These are phyloP conservation scores for Colletotrichum shisoi DNA, from an alignment of 2,329 filamentous ascomycete species.

Conservation along the genomic window DNA sequence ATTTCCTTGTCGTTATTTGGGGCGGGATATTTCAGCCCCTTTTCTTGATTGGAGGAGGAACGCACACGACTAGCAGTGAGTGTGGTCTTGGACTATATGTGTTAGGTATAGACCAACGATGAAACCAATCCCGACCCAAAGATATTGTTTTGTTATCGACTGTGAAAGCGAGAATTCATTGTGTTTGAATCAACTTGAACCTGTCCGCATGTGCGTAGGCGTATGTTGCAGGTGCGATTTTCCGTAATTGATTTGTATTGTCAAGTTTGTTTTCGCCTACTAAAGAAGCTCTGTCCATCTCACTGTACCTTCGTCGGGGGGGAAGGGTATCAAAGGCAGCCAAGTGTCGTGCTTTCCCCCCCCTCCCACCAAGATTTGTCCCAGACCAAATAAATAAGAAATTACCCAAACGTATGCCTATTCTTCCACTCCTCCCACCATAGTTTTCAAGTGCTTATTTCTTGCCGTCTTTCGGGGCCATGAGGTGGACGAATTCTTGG, in stretches of 20 bases:
- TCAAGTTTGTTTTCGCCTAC: slow-evolving; percentile 14
- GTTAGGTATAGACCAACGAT: slow-evolving; percentile 1
- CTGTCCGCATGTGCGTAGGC: background rate
- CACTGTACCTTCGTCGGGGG: slow-evolving; percentile 29
- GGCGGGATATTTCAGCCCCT: background rate
- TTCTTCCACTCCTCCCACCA: background rate
- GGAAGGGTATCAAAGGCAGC: slow-evolving; percentile 38
- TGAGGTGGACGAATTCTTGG: slow-evolving; percentile 41
- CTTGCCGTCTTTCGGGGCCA: slow-evolving; percentile 38
- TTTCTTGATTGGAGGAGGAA: background rate
- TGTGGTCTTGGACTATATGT: slow-evolving; percentile 8
- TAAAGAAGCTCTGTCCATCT: background rate
- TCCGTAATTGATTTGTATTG: background rate
- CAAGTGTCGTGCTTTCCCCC: slow-evolving; percentile 27
- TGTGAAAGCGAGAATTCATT: background rate
- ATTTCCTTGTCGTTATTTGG: slow-evolving; percentile 15
- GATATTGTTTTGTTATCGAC: background rate
- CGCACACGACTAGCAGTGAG: background rate
- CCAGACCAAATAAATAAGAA: slow-evolving; percentile 1
- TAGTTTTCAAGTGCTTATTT: slow-evolving; percentile 7
- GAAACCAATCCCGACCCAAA: background rate
- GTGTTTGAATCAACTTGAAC: background rate
- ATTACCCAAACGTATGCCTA: slow-evolving; percentile 3
- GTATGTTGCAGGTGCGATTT: slow-evolving; percentile 12
- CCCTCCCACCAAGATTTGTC: slow-evolving; percentile 6